Percentiles rank a stretch among this genome's conserved stretches.
phyloP scores from a whole-genome alignment of 768 basidiomycete species.

The Ramaria rubella region DNA sequence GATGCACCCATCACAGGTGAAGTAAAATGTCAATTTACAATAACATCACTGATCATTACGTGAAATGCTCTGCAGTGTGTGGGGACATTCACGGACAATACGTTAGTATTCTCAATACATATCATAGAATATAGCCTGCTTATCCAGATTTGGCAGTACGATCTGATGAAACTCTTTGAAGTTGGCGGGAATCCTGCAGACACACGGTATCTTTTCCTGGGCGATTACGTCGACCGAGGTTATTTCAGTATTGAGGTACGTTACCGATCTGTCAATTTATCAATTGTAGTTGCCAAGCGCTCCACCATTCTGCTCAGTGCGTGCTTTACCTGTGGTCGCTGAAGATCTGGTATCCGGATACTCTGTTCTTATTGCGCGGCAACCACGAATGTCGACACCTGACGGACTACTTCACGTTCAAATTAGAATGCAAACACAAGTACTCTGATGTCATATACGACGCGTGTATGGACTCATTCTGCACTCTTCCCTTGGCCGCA shows the following conservation, averaged over 20 bases:
- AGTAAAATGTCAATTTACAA: no score
- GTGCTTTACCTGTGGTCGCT: conserved; percentile 96
- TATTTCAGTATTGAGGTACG: conserved; percentile 89
- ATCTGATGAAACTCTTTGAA: conserved; percentile 93
- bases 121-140: not conserved
- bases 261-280: conserved; percentile 1
- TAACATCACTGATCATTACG: no score
- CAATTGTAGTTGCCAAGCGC: conserved; percentile 9
- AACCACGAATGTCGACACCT: conserved; percentile 97
- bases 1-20: conserved; percentile 99
- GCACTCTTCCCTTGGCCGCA: conserved; percentile 88
- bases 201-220: conserved; percentile 86
- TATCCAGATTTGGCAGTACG: conserved; percentile 48
- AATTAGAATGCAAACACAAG: conserved; percentile 86
- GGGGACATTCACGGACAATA: conserved; percentile 99
- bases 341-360: conserved; percentile 99
- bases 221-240: conserved; percentile 90
- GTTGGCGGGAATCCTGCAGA: conserved; percentile 92
- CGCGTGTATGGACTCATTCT: conserved; percentile 97
- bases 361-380: conserved; percentile 91
- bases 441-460: conserved; percentile 96
- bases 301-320: conserved; percentile 49
- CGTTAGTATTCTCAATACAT: conserved; percentile 42
- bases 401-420: conserved; percentile 60
- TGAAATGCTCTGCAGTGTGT: conserved; percentile 55